Base-by-base conservation (phyloP, 805 yeast species). In the Candida coleopterorum region DNA sequence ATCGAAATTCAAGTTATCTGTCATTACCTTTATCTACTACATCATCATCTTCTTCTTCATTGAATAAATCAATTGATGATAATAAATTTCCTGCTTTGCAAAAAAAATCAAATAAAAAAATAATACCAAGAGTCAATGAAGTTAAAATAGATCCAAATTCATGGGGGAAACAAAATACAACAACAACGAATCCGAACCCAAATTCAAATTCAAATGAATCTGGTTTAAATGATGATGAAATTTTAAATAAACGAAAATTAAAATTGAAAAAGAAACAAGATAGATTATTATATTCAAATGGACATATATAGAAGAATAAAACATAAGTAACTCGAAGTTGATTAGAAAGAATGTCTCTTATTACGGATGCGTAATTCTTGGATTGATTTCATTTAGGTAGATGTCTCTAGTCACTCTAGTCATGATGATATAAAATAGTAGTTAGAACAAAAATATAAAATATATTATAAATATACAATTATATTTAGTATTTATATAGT, bases 61-160 rank as follows among this genome's bases (percentile, higher is more conserved):
- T 6, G 11, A 8, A 25, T 6, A 50, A 50, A 14, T 44, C 37
- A 20, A 42, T 44, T 23, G 44, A 42, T 32, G 25, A 49, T 18
- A 15, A 49, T 10, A 57, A 70, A 43, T 74, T 78, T 49, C 84
- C 85, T 3, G 67, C 75, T 0, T 53, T 73, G 25, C 60, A 56
- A 41, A 62, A 68, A 47, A 73, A 70, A 50, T 49, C 57, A 34
- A 43, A 44, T 3, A 62, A 59, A 40, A 58, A 49, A 39, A 46
- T 42, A 7, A 66, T 74, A 37, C 85, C 88, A 2, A 67, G 83
- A 27, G 85, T 82, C 4, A 77, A 76, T 32, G 77, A 79, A 6
- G 56, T 69, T 11, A 41, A 44, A 16, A 37, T 43, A 22, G 48
- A 50, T 11, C 46, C 54, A 2, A 29, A 34, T 22, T 41, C 44